Evolutionary conservation across 2,329 filamentous ascomycete species (phyloP), one percentile per base, ranked within the genome.

Genomic region (Helicocarpus griseus): DNA sequence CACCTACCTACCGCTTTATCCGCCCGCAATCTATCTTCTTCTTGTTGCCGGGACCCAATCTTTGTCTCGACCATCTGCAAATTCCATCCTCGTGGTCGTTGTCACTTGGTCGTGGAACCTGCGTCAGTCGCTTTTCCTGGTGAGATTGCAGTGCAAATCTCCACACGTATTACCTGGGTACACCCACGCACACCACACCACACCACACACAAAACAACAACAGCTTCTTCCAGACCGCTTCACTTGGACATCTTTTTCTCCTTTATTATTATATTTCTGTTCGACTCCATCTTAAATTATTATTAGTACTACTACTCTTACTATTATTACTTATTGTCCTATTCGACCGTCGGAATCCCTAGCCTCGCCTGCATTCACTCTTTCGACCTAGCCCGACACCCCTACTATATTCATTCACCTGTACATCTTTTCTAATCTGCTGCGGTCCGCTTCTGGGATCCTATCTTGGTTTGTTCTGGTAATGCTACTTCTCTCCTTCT

Each of bases 71-170:
- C n/a, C 24, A 17, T 43, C 19, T 35, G 17, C 31, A 22, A 33
- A n/a, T 36, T n/a, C 22, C 19, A 17, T 7, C 21, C 7, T 47
- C 11, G 31, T 47, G 13, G 44, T 21, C 21, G 19, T 26, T 22
- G 9, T 19, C 17, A 8, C 9, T n/a, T 36, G 17, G 11, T n/a
- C 21, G 7, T 22, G 22, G 13, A 17, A 8, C 17, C 24, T 28
- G 21, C 14, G 44, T 39, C 29, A 24, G 43, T 41, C 50, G 47
- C 54, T 54, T 45, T 54, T 45, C 33, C 48, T 40, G 52, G 47
- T 47, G 49, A 49, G 52, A 53, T 56, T 56, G 54, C 54, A 49
- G 54, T 53, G 54, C 54, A 56, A 52, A 31, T 56, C 49, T 49
- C 46, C 44, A 44, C 21, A 13, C 44, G 17, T 5, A 21, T 24